These are phyloP conservation scores for Hypomontagnella submonticulosa DNA, from an alignment of 495 filamentous ascomycete genomes.

Conservation along the genomic window DNA sequence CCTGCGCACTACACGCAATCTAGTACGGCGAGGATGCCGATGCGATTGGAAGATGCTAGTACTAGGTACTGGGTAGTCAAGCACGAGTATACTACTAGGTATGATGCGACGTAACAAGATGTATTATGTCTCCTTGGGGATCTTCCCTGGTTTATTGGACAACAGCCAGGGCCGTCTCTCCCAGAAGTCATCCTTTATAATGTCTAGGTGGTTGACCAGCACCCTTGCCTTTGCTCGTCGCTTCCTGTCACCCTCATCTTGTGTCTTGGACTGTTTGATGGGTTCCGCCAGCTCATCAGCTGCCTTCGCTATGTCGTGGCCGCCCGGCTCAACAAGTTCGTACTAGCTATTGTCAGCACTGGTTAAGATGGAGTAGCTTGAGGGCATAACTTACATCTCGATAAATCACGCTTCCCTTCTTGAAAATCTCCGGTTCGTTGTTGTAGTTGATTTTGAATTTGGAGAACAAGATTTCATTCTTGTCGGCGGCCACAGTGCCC, in stretches of 20 bases:
- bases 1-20: not conserved
- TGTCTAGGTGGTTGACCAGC: constrained; percentile 84
- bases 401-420: constrained; percentile 90
- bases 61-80: no score
- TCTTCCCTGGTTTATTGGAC: constrained; percentile 75
- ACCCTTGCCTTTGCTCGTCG: constrained; percentile 78
- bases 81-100: no score
- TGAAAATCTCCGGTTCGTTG: constrained; percentile 90
- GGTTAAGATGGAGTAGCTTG: not conserved
- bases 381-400: constrained; percentile 70
- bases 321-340: constrained; percentile 63
- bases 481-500: constrained; percentile 85
- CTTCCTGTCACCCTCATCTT: constrained; percentile 82
- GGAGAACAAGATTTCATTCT: constrained; percentile 95
- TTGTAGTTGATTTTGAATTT: constrained; percentile 96
- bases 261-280: constrained; percentile 72
- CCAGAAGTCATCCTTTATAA: constrained; percentile 97
- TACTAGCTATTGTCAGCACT: constrained; percentile 52
- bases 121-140: constrained; percentile 64
- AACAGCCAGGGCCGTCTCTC: constrained; percentile 85
- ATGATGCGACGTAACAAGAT: constrained; percentile 12
- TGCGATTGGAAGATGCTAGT: no score
- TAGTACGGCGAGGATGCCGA: constrained; percentile 1
- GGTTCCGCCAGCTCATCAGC: constrained; percentile 54
- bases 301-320: constrained; percentile 49